Evolutionary conservation across 805 yeast species (phyloP), one percentile per base, ranked within the genome.

Genomic region (Clavispora asparagi): DNA sequence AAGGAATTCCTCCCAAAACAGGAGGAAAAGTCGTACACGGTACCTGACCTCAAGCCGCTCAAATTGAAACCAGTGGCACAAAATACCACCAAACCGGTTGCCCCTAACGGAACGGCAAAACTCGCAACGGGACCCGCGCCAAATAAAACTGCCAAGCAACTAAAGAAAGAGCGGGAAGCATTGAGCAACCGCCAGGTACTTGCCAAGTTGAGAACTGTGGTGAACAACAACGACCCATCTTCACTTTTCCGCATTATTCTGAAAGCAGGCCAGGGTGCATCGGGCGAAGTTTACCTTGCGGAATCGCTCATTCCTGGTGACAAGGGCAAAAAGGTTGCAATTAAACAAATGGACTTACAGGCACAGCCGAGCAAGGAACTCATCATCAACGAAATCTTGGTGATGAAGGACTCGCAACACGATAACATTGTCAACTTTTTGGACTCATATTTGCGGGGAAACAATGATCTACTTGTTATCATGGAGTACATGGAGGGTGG

Each of bases 401-500:
- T 94, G 23, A 94, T 94, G 99, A 89, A 89, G 63, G 97, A 90
- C 60, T 84, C 95, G 13, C 91, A 87, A 52, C 98, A 94, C 68
- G 84, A 86, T 50, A 94, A 94, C 63, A 94, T 94, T 66, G 99
- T 94, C 48, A 94, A 92, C 63, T 94, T 88, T 66, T 68, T 94
- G 49, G 98, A 92, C 61, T 89, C 97, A 1, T 95, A 88, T 60
- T 69, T 92, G 51, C 77, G 90, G 45, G 88, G 89, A 4, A 73
- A 76, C 41, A 77, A 79, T 48, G 97, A 94, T 59, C 73, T 94
- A 49, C 92, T 98, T 97, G 99, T 94, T n/a, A 87, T 95, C 29
- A 94, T 94, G 99, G 99, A 94, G 66, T 95, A 83, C 64, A 94
- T 94, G 99, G 97, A 95, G 69, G 99, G 99, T 45, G 99, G 99